phyloP scores from a whole-genome alignment of 2,329 filamentous ascomycete species.

The Aspergillus sp. region DNA sequence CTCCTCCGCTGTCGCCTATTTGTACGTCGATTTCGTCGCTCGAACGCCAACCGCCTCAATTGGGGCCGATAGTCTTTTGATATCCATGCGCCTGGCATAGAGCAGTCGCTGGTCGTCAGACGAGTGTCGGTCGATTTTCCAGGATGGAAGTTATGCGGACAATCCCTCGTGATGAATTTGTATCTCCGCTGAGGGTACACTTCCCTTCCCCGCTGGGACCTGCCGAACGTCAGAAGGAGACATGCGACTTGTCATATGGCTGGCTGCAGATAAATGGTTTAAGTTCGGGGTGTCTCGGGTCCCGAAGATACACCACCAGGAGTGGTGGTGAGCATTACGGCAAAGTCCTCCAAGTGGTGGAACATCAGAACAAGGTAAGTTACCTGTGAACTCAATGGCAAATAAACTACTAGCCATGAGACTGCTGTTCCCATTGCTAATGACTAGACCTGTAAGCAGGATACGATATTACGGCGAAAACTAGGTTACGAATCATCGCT shows the following conservation, averaged over 20 bases:
- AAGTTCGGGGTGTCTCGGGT: background rate
- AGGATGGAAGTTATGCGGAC: constrained; percentile 22
- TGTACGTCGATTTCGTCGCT: background rate
- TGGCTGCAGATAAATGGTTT: background rate
- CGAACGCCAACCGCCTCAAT: constrained; percentile 4
- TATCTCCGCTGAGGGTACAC: background rate
- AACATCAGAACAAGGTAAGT: background rate
- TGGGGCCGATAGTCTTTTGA: constrained; percentile 6
- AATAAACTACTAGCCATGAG: background rate
- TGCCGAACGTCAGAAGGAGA: background rate
- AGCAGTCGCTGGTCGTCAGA: constrained; percentile 11
- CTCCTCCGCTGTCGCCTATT: background rate
- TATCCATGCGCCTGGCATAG: constrained; percentile 18
- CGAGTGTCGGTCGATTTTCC: background rate
- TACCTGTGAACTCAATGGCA: background rate
- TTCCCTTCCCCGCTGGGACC: background rate
- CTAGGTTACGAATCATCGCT: constrained; percentile 1
- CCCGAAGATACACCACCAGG: background rate
- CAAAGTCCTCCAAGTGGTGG: background rate
- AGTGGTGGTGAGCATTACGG: background rate
- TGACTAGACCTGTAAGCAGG: background rate
- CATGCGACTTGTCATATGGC: background rate
- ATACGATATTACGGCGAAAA: constrained; percentile 3
- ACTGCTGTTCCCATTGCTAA: background rate
- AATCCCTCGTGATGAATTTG: constrained; percentile 1